These are phyloP conservation scores for Fomitopsis pulvina DNA, from an alignment of 768 basidiomycete genomes.

Conservation along the genomic window DNA sequence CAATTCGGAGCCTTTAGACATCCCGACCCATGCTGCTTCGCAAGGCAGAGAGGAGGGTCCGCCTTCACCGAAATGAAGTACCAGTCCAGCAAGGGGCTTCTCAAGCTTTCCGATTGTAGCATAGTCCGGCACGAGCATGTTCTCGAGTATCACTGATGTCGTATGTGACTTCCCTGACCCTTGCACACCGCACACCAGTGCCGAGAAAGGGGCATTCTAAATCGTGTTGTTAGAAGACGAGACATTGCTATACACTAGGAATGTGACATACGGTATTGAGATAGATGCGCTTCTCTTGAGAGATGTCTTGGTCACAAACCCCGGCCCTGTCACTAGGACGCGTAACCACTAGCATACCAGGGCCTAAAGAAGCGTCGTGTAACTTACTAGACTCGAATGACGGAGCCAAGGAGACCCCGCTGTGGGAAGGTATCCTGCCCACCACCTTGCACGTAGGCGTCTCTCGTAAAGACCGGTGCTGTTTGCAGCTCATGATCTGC, in stretches of 20 bases:
- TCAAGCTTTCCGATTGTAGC: conserved; percentile 42
- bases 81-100: conserved; percentile 53
- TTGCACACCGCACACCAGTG: conserved; percentile 72
- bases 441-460: background rate
- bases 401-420: background rate
- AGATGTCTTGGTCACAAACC: conserved; percentile 23
- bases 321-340: too few species aligned
- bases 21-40: conserved; percentile 59
- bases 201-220: conserved; percentile 73
- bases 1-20: conserved; percentile 22
- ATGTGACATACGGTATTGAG: conserved; percentile 50
- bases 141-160: conserved; percentile 60
- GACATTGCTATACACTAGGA: background rate
- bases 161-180: conserved; percentile 75
- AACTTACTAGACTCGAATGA: background rate
- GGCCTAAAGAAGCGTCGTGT: background rate
- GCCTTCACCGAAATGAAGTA: conserved; percentile 67
- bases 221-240: too few species aligned
- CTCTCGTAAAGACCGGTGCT: background rate
- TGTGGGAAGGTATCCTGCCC: background rate
- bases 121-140: conserved; percentile 54
- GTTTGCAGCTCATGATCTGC: background rate
- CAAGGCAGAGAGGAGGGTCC: conserved; percentile 50
- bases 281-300: conserved; percentile 49
- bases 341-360: too few species aligned